Base-by-base conservation (phyloP, 345 rosid species). In the Populus nigra region DNA sequence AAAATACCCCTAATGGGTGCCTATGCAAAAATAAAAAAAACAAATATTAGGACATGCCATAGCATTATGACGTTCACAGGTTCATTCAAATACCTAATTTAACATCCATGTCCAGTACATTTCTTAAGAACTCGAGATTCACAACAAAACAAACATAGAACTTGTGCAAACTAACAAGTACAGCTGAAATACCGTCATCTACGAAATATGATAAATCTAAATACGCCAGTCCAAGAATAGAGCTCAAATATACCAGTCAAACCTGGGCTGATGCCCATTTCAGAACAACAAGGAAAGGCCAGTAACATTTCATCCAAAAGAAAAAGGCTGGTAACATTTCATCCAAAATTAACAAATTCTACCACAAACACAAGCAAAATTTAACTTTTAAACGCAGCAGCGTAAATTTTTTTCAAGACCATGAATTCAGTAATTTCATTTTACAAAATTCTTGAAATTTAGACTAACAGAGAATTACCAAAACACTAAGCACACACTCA, bases 1-100 rank as follows among this genome's bases (percentile, higher is more conserved):
- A 93, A 84, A 79, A 96, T 82, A 68, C 93, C 90, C 89, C 88
- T 92, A 66, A 91, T 83, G 81, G 98, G 91, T 88, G 94, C 95
- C 99, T 91, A 77, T 62, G 29, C 57, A 68, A 71, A 68, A n/a
- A n/a, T n/a, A n/a, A 67, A 2, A 69, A 69, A 20, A 4, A 47
- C 0, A 39, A 0, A 53, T 17, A 53, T 53, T 20, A 53, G 59
- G n/a, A 53, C 7, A 53, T 20, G 59, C 59, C n/a, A 20, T 18
- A 49, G 16, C 55, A 49, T 49, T 49, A 53, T 53, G 59, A 53
- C 20, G 5, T 53, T 53, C 59, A 5, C 2, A 53, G 7, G 59
- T 53, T 53, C 20, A 53, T 53, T 53, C 59, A 53, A 20, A 53
- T 18, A 7, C 59, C 10, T 6, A 53, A 53, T 53, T 20, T 53